Conservation (phyloP, 164 flowering plant species). For the Hamamelis virginiana region DNA sequence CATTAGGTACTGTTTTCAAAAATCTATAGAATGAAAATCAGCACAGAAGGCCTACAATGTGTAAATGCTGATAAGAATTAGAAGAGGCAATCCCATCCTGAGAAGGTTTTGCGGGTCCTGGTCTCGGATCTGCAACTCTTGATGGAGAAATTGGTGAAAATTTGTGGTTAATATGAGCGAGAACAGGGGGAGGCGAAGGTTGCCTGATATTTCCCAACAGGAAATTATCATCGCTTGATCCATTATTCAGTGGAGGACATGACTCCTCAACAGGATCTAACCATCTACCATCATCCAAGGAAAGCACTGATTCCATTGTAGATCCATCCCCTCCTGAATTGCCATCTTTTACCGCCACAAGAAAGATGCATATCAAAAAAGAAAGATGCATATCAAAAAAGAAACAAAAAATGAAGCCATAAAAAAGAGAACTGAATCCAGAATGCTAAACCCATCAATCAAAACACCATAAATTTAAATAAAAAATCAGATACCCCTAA, state of each 20-base stretch:
- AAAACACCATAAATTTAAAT: too few species aligned
- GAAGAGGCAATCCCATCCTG: conserved; percentile 41
- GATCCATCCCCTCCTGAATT: conserved; percentile 38
- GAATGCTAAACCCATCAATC: too few species aligned
- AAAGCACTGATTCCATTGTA: conserved; percentile 76
- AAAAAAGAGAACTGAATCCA: too few species aligned
- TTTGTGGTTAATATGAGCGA: conserved; percentile 70
- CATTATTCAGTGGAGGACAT: conserved; percentile 22
- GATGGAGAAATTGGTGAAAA: conserved; percentile 68
- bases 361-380: too few species aligned
- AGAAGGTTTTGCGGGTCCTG: conserved; percentile 71
- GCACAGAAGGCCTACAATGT: conserved; percentile 55
- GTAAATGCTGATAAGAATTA: conserved; percentile 69
- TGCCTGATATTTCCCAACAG: conserved; percentile 57
- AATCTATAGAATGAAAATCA: neutral
- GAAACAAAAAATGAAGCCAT: too few species aligned
- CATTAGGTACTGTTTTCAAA: neutral
- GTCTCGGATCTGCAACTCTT: conserved; percentile 96
- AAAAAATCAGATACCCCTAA: too few species aligned
- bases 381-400: too few species aligned
- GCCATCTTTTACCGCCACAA: conserved; percentile 35
- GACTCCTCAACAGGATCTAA: conserved; percentile 39
- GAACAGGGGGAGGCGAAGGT: conserved; percentile 92
- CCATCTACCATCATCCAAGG: conserved; percentile 95
- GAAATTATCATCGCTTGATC: conserved; percentile 36